Evolutionary conservation across 257 asterid genomes (phyloP).

Genomic region (Ballota nigra): DNA sequence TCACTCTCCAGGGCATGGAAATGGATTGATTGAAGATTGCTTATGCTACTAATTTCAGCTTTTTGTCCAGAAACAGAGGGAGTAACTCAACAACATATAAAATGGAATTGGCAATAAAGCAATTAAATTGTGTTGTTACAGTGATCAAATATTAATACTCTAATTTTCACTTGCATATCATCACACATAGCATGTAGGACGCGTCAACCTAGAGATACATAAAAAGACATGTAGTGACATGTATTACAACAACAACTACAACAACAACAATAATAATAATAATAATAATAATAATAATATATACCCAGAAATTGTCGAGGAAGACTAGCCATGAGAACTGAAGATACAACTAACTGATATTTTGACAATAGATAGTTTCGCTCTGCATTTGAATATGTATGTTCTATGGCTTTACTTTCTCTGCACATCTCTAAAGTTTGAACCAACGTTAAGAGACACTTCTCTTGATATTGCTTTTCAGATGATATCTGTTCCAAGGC

Average conservation of each 20-base stretch:
- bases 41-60: too few species aligned
- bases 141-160: constrained; percentile 1
- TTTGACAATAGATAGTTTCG: constrained; percentile 54
- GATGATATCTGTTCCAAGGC: constrained; percentile 83
- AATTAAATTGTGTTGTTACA: background rate
- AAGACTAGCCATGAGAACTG: constrained; percentile 84
- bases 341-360: constrained; percentile 65
- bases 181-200: background rate
- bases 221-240: constrained; percentile 9
- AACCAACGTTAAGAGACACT: constrained; percentile 62
- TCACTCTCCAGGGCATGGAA: constrained; percentile 88
- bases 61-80: too few species aligned
- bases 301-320: constrained; percentile 90
- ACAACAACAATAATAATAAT: constrained; percentile 3
- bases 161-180: background rate
- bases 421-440: constrained; percentile 55
- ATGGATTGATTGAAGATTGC: constrained; percentile 59
- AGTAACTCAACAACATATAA: too few species aligned
- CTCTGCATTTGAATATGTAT: constrained; percentile 35
- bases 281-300: background rate
- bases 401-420: constrained; percentile 39
- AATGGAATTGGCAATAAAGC: constrained; percentile 6
- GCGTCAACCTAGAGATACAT: constrained; percentile 9
- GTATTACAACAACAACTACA: constrained; percentile 11
- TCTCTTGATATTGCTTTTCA: constrained; percentile 72